A percentile compares a stretch with the other conserved stretches of the same genome.
phyloP scores from a whole-genome alignment of 768 basidiomycete species.

The Dentipellis sp. region DNA sequence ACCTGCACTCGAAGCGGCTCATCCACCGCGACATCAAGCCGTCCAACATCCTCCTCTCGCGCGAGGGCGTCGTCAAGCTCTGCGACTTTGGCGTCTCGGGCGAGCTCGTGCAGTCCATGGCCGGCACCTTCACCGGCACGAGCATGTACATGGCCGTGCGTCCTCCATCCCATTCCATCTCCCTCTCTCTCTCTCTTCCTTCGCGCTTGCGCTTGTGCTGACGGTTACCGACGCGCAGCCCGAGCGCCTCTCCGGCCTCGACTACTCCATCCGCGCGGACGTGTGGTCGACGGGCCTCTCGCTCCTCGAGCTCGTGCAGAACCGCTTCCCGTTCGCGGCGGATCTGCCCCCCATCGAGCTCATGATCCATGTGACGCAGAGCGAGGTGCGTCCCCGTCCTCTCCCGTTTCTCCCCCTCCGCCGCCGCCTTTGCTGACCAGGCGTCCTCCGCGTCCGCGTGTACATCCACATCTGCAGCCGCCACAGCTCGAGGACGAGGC shows the following conservation, averaged over 20 bases:
- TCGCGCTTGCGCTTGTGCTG: not conserved
- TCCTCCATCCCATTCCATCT: constrained; percentile 12
- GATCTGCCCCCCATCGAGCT: constrained; percentile 82
- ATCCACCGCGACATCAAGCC: constrained; percentile 92
- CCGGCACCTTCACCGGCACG: constrained; percentile 90
- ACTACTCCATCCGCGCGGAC: constrained; percentile 88
- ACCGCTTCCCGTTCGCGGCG: constrained; percentile 83
- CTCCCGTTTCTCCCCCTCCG: not conserved
- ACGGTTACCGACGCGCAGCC: constrained; percentile 46
- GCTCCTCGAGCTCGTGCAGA: constrained; percentile 80
- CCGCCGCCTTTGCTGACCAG: not conserved
- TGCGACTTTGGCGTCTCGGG: constrained; percentile 94
- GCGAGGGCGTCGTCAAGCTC: constrained; percentile 79
- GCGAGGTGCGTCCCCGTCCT: constrained; percentile 37
- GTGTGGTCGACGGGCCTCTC: constrained; percentile 94
- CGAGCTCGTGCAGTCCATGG: constrained; percentile 75
- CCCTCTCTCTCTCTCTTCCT: too few species aligned
- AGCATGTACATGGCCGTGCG: constrained; percentile 94
- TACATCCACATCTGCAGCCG: constrained; percentile 33
- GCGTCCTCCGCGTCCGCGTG: not conserved
- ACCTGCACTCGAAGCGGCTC: constrained; percentile 77
- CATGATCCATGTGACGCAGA: constrained; percentile 70
- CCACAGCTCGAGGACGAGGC: constrained; percentile 62
- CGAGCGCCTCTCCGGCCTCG: constrained; percentile 79
- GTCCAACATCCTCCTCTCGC: constrained; percentile 77